Base-by-base conservation (phyloP, 306 rosid genomes). In the Ormosia semicastrata region DNA sequence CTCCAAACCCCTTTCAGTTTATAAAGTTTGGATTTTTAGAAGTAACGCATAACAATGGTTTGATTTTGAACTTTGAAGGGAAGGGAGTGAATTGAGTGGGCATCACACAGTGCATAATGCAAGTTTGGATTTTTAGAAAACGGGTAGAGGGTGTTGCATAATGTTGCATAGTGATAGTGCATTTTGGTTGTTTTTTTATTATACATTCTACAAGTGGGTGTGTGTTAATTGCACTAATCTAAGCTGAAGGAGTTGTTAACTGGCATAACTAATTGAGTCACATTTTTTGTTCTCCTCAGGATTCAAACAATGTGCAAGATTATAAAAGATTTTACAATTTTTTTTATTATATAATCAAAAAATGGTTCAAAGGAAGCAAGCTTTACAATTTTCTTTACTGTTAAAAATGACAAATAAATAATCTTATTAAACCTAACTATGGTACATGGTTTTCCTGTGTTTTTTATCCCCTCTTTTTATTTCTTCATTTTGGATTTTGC, bases 401-500 rank as follows among this genome's bases (percentile, higher is more conserved):
- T 47, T 47, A 3, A 12, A 47, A 11, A 10, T 47, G 15, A 8
- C 49, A 8, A 44, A 44, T 44, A 8, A 9, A 44, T 12, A 47
- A 47, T 12, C 53, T 8, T 11, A 11, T 47, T 47, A 9, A 47
- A 1, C n/a, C 53, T 11, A 47, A 47, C 53, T 47, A 12, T 18
- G 46, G 36, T 41, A 8, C 50, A 13, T 12, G 13, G 53, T 47
- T 47, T 11, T 11, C 53, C 12, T 47, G 5, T 47, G 53, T 47
- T 47, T 11, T 11, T 2, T 1, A 14, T 7, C 13, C 53, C 53
- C n/a, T 2, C 10, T 47, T 47, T 47, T 47, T 47, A 14, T 53
- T 54, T 65, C 52, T 8, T 12, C 13, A 24, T 11, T 30, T 46
- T 70, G 56, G 32, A 60, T 78, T 66, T 39, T 86, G 87, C 91